A percentile compares a stretch with the other conserved stretches of the same genome.
phyloP scores from a whole-genome alignment of 805 yeast species.

The Teunomyces cretensis region DNA sequence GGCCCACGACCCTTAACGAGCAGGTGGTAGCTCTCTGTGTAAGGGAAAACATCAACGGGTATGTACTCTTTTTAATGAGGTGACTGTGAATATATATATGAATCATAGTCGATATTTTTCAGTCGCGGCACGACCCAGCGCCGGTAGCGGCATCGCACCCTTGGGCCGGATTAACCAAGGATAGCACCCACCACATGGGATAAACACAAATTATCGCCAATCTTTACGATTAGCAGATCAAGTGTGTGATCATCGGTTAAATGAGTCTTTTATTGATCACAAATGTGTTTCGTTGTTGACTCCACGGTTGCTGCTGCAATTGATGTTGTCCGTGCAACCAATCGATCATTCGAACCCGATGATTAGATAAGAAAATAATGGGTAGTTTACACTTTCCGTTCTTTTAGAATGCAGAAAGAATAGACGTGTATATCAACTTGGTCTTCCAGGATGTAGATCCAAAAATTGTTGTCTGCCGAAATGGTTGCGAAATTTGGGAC shows the following conservation, averaged over 20 bases:
- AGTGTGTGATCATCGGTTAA: too few relatives aligned
- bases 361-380: too few relatives aligned
- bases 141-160: not conserved
- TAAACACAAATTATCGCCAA: too few relatives aligned
- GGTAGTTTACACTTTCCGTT: not conserved
- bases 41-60: not conserved
- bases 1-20: not conserved
- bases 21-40: not conserved
- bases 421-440: not conserved
- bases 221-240: too few relatives aligned
- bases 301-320: too few relatives aligned
- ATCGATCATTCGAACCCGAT: too few relatives aligned
- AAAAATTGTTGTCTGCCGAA: not conserved
- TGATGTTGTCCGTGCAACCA: too few relatives aligned
- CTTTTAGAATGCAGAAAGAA: not conserved
- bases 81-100: not conserved
- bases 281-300: too few relatives aligned
- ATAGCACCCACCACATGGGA: too few relatives aligned
- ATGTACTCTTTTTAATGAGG: not conserved
- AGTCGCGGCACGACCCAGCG: constrained; percentile 1
- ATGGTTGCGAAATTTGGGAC: constrained; percentile 1
- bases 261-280: too few relatives aligned
- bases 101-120: not conserved
- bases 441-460: too few relatives aligned
- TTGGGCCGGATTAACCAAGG: too few relatives aligned